Percentiles rank a stretch among this genome's conserved stretches.
These are phyloP conservation scores for Austroboletus novae-zelandiae DNA, from an alignment of 1,284 basidiomycete species.

Conservation along the genomic window DNA sequence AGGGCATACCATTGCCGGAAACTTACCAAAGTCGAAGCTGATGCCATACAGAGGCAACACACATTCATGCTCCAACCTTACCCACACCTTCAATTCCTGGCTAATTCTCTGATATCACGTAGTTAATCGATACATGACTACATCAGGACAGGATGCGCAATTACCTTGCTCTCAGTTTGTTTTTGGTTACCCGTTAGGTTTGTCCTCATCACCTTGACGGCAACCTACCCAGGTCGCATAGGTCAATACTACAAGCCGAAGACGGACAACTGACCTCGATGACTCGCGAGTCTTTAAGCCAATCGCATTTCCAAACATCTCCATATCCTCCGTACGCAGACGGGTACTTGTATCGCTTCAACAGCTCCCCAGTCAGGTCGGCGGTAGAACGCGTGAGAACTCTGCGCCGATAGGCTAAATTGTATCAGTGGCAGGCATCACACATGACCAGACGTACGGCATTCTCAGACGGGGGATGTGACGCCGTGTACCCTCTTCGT, in stretches of 20 bases:
- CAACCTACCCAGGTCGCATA: conserved; percentile 12
- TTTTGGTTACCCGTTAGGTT: conserved; percentile 9
- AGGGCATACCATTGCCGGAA: conserved; percentile 26
- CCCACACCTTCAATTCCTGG: conserved; percentile 24
- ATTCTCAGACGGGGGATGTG: not conserved
- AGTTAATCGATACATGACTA: not conserved
- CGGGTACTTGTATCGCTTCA: conserved; percentile 19
- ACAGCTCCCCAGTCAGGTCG: conserved; percentile 17
- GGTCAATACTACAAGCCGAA: not conserved
- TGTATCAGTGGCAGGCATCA: not conserved
- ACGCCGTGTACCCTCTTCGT: not conserved
- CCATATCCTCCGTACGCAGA: conserved; percentile 27
- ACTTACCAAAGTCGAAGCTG: conserved; percentile 20
- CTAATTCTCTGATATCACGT: conserved; percentile 11
- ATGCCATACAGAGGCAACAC: conserved; percentile 25
- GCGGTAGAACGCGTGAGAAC: conserved; percentile 4
- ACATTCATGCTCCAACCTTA: conserved; percentile 22
- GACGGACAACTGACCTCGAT: conserved; percentile 12
- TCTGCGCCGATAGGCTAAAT: not conserved
- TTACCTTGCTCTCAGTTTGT: conserved; percentile 15
- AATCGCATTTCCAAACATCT: conserved; percentile 27
- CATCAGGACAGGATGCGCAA: not conserved
- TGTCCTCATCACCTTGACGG: conserved; percentile 24
- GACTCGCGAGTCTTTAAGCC: conserved; percentile 14
- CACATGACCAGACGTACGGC: conserved; percentile 3